phyloP scores from a whole-genome alignment of 306 rosid genomes.

The Calophaca sinica region DNA sequence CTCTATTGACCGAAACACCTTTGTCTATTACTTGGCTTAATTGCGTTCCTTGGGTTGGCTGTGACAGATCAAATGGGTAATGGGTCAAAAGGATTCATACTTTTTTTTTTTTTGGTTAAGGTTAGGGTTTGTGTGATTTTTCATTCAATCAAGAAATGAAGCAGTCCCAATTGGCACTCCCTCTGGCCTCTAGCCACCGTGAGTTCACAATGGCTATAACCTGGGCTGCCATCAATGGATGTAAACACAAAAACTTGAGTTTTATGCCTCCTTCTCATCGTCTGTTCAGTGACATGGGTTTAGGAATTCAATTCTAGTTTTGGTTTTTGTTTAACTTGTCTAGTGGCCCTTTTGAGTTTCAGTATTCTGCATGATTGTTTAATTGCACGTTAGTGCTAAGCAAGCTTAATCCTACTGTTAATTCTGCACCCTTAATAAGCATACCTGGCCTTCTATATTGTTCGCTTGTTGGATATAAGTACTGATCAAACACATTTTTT shows the following conservation, averaged over 20 bases:
- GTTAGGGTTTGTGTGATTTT: constrained; percentile 1
- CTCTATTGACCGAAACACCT: too few relatives aligned
- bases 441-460: too few relatives aligned
- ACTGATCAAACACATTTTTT: too few relatives aligned
- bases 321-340: background rate
- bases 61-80: too few relatives aligned
- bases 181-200: background rate
- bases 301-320: background rate
- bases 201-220: background rate
- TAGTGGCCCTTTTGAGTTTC: background rate
- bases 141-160: background rate
- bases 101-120: background rate
- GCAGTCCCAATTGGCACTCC: background rate
- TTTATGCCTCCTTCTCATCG: background rate
- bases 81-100: too few relatives aligned
- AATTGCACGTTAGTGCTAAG: too few relatives aligned
- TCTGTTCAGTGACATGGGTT: background rate
- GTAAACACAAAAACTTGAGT: too few relatives aligned
- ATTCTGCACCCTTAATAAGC: background rate
- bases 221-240: too few relatives aligned
- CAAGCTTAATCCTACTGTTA: too few relatives aligned
- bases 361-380: background rate
- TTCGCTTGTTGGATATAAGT: too few relatives aligned
- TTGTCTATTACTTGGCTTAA: too few relatives aligned
- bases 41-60: too few relatives aligned